Conservation (phyloP, 75 land plant genomes). For the Cunninghamia lanceolata region DNA sequence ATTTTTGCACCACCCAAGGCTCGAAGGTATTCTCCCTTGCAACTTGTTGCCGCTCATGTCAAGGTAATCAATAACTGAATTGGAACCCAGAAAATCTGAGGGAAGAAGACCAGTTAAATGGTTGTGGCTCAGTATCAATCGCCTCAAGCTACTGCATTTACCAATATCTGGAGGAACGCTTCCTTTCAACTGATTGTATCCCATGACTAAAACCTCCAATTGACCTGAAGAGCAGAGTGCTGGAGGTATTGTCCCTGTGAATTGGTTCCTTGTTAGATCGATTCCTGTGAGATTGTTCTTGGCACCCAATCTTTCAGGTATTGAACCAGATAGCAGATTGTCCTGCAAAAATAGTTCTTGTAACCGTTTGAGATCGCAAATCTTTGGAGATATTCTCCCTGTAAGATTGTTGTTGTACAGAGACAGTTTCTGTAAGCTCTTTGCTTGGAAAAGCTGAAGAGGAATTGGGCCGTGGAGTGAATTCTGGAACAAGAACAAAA, state of each 20-base stretch:
- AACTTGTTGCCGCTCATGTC: slow-evolving; percentile 48
- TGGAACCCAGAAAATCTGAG: slow-evolving; percentile 12
- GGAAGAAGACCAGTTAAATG: slow-evolving; percentile 54
- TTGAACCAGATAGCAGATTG: slow-evolving; percentile 52
- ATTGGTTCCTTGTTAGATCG: slow-evolving; percentile 50
- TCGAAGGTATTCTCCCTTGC: slow-evolving; percentile 52
- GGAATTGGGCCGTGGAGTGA: slow-evolving; percentile 50
- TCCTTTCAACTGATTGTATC: slow-evolving; percentile 44
- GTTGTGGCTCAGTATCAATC: slow-evolving; percentile 41
- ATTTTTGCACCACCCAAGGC: slow-evolving; percentile 40
- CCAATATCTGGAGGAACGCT: slow-evolving; percentile 43
- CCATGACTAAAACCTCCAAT: slow-evolving; percentile 30
- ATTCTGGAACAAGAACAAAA: slow-evolving; percentile 41
- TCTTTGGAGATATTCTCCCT: slow-evolving; percentile 50
- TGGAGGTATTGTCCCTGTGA: slow-evolving; percentile 56
- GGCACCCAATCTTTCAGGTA: slow-evolving; percentile 53
- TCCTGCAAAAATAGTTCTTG: slow-evolving; percentile 31
- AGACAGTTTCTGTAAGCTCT: slow-evolving; percentile 24
- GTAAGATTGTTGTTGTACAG: slow-evolving; percentile 57
- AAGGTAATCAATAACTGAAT: slow-evolving; percentile 20
- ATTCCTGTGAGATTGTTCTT: slow-evolving; percentile 35
- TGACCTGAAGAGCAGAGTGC: slow-evolving; percentile 30
- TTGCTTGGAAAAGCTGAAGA: slow-evolving; percentile 30
- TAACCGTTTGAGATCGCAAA: slow-evolving; percentile 40
- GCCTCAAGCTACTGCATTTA: slow-evolving; percentile 30